Evolutionary conservation across 139 green algal species (phyloP), one percentile per base, ranked within the genome.

Genomic region (Tetradesmus obliquus): DNA sequence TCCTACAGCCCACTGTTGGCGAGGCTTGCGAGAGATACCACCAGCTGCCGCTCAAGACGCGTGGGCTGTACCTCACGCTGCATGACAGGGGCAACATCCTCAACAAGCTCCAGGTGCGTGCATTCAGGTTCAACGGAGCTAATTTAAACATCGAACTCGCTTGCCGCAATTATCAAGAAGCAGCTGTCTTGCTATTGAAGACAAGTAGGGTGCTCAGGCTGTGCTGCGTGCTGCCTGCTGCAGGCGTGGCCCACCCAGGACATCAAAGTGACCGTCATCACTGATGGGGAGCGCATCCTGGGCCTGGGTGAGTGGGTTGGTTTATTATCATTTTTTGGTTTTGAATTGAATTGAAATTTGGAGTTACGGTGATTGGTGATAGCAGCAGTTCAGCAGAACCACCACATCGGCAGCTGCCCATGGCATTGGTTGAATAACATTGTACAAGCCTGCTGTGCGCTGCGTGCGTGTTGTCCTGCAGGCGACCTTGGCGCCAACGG

Each of bases 11-110:
- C 4, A 99, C 97, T 9, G 98, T 99, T 5, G 98, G 98, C 2
- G 97, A 99, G 86, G 98, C 97, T 2, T 99, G 98, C 92, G 90
- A 97, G 91, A 92, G 93, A 22, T 99, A 97, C 91, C 86, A 95
- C 91, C 55, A 90, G 19, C 94, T 98, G 60, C 87, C 90, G 15
- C 87, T 95, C 7, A 91, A 84, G 53, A 71, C 60, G 55, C 15
- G 84, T 22, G 95, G 94, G 20, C 91, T 96, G 55, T 97, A 96
- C 92, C 90, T 97, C 69, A 92, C 22, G 51, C 45, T 95, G 3
- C 80, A 92, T 17, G 93, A 97, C 90, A 69, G 24, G 22, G 82
- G 82, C 53, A 66, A 74, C 79, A 92, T 97, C 72, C 85, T 94
- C 71, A 22, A 88, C 7, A 92, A 92, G 84, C 82, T 96, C 85